A percentile compares a stretch with the other conserved stretches of the same genome.
Conservation (phyloP, 1,284 basidiomycete genomes). For the Caloboletus firmus region DNA sequence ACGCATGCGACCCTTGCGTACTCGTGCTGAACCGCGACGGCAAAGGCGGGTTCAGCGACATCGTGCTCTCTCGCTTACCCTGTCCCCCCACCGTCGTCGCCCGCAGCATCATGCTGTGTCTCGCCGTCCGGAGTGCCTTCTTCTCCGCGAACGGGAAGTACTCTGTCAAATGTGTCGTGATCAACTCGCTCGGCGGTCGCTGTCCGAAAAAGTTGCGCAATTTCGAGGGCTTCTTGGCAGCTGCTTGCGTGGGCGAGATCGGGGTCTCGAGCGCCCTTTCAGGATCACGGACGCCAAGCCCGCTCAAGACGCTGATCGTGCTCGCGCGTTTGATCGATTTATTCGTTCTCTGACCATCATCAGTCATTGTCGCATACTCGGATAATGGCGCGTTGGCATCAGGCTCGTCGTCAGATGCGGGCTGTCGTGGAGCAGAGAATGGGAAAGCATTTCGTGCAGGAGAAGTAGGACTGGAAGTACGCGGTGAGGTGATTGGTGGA, state of each 20-base stretch:
- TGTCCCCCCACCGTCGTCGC: constrained; percentile 37
- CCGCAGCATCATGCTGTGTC: constrained; percentile 78
- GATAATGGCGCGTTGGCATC: constrained; percentile 39
- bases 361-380: constrained; percentile 11
- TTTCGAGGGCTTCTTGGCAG: constrained; percentile 60
- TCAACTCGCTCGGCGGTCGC: constrained; percentile 94
- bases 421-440: constrained; percentile 17
- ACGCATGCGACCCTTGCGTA: constrained; percentile 60
- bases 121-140: constrained; percentile 80
- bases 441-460: constrained; percentile 30
- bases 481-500: constrained; percentile 34
- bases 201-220: constrained; percentile 98
- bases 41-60: constrained; percentile 45
- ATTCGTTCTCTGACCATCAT: constrained; percentile 33
- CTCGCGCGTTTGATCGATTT: constrained; percentile 89
- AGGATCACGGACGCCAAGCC: constrained; percentile 78
- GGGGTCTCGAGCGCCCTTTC: constrained; percentile 59
- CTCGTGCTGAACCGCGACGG: constrained; percentile 68
- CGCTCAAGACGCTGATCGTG: constrained; percentile 91
- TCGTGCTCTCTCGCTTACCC: constrained; percentile 49
- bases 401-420: constrained; percentile 41
- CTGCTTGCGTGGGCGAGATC: constrained; percentile 37
- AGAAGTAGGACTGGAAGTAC: constrained; percentile 36
- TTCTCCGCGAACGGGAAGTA: constrained; percentile 96
- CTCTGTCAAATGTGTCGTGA: constrained; percentile 93